Evolutionary conservation across 208 protist species (phyloP).

Genomic region (Sergeia podlipaevii): DNA sequence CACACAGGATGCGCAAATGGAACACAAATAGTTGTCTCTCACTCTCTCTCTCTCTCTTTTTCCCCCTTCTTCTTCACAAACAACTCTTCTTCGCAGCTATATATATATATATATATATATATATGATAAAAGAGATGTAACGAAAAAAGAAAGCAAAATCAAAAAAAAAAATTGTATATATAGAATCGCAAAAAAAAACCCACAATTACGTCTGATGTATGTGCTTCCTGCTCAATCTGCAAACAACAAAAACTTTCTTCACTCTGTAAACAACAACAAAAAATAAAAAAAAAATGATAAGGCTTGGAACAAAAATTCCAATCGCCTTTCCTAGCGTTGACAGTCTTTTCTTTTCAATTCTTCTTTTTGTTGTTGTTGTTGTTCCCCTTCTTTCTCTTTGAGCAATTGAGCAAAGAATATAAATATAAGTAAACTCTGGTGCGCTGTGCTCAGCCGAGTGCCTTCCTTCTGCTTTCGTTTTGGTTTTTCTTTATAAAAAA

Average conservation of each 20-base stretch:
- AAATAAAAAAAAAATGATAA: slow-evolving; percentile 9
- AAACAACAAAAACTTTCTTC: slow-evolving; percentile 4
- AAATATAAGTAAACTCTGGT: no score
- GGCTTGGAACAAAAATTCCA: neutral
- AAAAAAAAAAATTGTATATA: slow-evolving; percentile 13
- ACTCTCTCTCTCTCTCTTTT: no score
- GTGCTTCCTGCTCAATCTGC: neutral
- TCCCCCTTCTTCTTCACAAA: neutral
- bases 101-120: neutral
- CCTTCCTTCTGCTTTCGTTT: neutral
- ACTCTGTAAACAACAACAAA: slow-evolving; percentile 5
- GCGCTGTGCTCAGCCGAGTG: neutral
- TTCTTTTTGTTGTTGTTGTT: no score
- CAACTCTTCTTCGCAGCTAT: neutral
- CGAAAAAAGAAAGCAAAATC: neutral
- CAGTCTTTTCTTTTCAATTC: neutral
- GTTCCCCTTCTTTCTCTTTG: no score
- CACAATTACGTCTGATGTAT: neutral
- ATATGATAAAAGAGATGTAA: neutral
- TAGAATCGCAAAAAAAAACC: neutral
- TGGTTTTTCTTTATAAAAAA: slow-evolving; percentile 1
- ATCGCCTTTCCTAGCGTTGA: neutral
- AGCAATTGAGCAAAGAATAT: no score
- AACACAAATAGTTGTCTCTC: no score
- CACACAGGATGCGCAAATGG: no score